Conservation (phyloP, 1,284 basidiomycete species). For the Filobasidium uniguttulatum region DNA sequence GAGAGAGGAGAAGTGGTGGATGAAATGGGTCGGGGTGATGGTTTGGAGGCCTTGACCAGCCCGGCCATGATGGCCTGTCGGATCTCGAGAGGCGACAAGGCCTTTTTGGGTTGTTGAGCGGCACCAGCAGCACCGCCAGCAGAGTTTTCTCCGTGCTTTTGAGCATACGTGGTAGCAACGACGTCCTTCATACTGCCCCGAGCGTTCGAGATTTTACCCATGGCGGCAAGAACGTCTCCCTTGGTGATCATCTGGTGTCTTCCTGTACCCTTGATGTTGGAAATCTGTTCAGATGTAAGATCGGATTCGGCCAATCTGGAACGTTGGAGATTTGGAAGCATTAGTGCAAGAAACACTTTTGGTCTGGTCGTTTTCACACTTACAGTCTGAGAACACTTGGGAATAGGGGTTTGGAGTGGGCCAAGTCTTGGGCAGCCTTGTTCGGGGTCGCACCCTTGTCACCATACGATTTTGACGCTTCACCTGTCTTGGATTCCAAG, state of each 20-base stretch:
- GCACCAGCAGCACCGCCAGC: too few relatives aligned
- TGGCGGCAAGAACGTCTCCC: conserved; percentile 67
- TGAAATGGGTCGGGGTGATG: conserved; percentile 40
- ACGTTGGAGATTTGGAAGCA: too few relatives aligned
- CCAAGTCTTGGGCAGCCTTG: conserved; percentile 26
- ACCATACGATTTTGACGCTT: too few relatives aligned
- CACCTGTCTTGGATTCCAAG: too few relatives aligned
- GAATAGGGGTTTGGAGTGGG: conserved; percentile 28
- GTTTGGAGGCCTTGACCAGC: conserved; percentile 50
- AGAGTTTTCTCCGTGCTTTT: too few relatives aligned
- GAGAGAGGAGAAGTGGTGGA: conserved; percentile 21
- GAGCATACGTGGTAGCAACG: background rate
- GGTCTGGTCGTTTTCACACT: too few relatives aligned
- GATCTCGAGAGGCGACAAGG: conserved; percentile 48
- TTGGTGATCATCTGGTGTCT: conserved; percentile 79
- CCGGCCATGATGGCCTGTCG: conserved; percentile 57
- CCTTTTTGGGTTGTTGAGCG: conserved; percentile 16
- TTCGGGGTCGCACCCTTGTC: too few relatives aligned
- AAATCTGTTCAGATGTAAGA: conserved; percentile 35
- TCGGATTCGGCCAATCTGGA: conserved; percentile 30
- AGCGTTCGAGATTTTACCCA: conserved; percentile 51
- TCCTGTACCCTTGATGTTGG: conserved; percentile 50
- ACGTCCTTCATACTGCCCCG: conserved; percentile 38
- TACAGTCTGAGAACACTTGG: conserved; percentile 32
- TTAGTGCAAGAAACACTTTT: too few relatives aligned